Conservation (phyloP, 1,139 yeast species). For the Magnusiomyces suaveolens region DNA sequence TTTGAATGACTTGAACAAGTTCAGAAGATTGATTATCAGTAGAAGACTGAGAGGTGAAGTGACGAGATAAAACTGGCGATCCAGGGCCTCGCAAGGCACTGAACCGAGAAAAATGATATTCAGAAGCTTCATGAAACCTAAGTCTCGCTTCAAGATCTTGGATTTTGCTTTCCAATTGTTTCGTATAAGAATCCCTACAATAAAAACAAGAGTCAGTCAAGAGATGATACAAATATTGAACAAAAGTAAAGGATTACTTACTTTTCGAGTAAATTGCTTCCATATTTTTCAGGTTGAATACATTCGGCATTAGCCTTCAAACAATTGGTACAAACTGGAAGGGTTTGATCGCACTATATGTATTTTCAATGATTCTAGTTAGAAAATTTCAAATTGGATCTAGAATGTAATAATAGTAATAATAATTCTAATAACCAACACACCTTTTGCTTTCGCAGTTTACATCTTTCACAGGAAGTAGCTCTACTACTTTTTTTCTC, state of each 20-base stretch:
- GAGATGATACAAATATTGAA: not conserved
- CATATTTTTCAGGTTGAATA: slow-evolving; percentile 6
- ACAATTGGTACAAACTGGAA: slow-evolving; percentile 6
- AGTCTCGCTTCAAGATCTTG: slow-evolving; percentile 1
- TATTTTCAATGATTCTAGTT: too few species aligned
- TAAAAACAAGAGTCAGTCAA: not conserved
- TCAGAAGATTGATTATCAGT: not conserved
- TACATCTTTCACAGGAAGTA: slow-evolving; percentile 3
- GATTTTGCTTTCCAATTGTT: not conserved
- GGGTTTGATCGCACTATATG: slow-evolving; percentile 5
- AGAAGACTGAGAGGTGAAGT: not conserved
- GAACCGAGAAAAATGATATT: slow-evolving; percentile 2
- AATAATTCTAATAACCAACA: too few species aligned
- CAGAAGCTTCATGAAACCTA: not conserved
- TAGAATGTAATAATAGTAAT: too few species aligned
- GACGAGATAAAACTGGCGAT: not conserved
- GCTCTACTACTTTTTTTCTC: not conserved
- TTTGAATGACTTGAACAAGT: not conserved
- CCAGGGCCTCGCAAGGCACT: not conserved
- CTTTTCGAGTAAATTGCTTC: slow-evolving; percentile 4
- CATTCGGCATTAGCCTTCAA: slow-evolving; percentile 3
- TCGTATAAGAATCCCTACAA: slow-evolving; percentile 1
- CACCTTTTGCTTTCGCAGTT: slow-evolving; percentile 4
- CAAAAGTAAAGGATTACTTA: too few species aligned
- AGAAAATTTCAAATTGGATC: too few species aligned